These are phyloP conservation scores for Sporisorium scitamineum DNA, from an alignment of 1,284 basidiomycete species.

Conservation along the genomic window DNA sequence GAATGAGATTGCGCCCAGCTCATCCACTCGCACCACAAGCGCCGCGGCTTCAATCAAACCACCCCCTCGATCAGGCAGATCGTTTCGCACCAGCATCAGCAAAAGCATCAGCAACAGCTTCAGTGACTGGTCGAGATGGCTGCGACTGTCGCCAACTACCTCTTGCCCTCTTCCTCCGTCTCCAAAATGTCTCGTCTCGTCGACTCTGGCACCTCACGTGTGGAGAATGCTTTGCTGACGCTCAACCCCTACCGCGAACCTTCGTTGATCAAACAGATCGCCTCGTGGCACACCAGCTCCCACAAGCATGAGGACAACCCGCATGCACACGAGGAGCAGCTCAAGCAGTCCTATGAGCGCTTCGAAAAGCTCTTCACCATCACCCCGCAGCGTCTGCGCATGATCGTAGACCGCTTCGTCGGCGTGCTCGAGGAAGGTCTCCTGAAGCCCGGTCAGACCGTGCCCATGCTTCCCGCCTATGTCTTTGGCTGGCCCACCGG, in stretches of 20 bases:
- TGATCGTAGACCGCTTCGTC: constrained; percentile 92
- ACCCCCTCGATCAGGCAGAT: not conserved
- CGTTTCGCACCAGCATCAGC: not conserved
- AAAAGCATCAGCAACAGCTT: not conserved
- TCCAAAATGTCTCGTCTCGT: constrained; percentile 26
- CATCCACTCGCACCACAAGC: not conserved
- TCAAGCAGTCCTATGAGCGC: constrained; percentile 52
- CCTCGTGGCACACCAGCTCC: constrained; percentile 63
- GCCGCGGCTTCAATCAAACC: not conserved
- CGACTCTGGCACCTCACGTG: constrained; percentile 18
- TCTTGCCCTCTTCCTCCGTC: constrained; percentile 2
- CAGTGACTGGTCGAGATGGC: constrained; percentile 5
- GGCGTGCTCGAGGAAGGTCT: constrained; percentile 89
- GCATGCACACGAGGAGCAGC: constrained; percentile 55
- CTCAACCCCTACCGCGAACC: constrained; percentile 8
- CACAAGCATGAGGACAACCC: constrained; percentile 57
- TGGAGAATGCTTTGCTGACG: constrained; percentile 30
- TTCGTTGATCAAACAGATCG: constrained; percentile 47
- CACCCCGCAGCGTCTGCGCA: constrained; percentile 62
- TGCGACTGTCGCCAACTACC: constrained; percentile 7
- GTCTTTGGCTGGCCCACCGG: constrained; percentile 97
- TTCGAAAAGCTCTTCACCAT: constrained; percentile 64
- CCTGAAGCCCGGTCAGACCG: constrained; percentile 83
- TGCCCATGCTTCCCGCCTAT: constrained; percentile 95
- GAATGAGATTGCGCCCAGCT: not conserved